Evolutionary conservation across 176 grass and related monocot genomes (phyloP), one percentile per base, ranked within the genome.

Genomic region (Musa schizocarpa): DNA sequence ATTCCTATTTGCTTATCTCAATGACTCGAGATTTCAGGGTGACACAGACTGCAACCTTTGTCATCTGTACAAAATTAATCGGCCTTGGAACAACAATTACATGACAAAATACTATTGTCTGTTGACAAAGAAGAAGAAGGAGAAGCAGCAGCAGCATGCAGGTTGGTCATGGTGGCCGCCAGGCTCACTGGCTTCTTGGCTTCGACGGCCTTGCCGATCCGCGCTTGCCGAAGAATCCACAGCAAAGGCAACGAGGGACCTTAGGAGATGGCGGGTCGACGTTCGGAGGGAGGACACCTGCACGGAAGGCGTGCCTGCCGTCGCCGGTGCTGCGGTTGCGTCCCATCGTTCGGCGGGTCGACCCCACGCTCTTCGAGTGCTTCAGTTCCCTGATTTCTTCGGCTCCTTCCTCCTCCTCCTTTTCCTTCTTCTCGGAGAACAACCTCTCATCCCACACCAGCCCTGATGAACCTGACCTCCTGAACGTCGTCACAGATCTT

Each of bases 401-500:
- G 1, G 14, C 0, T 0, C 2, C 63, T 25, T 13, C 63, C 21
- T 11, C 34, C 25, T n/a, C 67, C 29, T 43, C 26, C 8, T 68
- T 13, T 12, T 43, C 22, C 22, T 69, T 34, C 66, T 69, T 50
- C 16, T 69, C 67, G 13, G 67, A 19, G 29, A 69, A 69, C 21
- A 69, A n/a, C 14, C 14, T 50, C 67, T 69, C 67, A 2, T 69
- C 67, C 67, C 67, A 69, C 16, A 69, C 67, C 43, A 69, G 34
- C 9, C 67, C 67, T 9, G 67, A 69, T 11, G 67, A 69, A 43
- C 67, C 67, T 3, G 67, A 69, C 34, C 67, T 49, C 34, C 67
- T 5, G 4, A 69, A 69, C 34, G 67, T 69, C 34, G 67, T 69
- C 67, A 3, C 67, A 17, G 67, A 69, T 69, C 67, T 48, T 49